Conservation (phyloP, 1,139 yeast species). For the Wickerhamiella pararugosa region DNA sequence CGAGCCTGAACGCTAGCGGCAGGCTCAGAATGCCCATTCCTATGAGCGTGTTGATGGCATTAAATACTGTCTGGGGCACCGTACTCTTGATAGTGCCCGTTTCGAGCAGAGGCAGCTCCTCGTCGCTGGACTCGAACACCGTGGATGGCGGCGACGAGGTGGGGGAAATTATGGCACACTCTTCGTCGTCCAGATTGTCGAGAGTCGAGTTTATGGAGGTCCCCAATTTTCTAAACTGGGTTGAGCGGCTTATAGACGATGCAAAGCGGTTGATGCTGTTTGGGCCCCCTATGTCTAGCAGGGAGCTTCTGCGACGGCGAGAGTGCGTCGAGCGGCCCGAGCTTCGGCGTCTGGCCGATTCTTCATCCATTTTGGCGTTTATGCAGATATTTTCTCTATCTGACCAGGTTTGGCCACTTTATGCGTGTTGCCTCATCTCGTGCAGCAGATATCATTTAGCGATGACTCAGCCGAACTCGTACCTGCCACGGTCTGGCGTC, state of each 20-base stretch:
- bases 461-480: not conserved
- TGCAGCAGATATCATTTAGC: not conserved
- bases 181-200: not conserved
- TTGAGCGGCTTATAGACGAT: slow-evolving; percentile 1
- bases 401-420: no score
- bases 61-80: slow-evolving; percentile 74
- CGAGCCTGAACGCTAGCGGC: slow-evolving; percentile 61
- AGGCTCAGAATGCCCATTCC: slow-evolving; percentile 79
- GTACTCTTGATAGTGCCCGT: slow-evolving; percentile 27
- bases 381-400: no score
- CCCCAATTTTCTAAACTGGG: slow-evolving; percentile 3
- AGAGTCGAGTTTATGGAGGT: not conserved
- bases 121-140: not conserved
- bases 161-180: not conserved
- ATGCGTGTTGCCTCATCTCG: not conserved
- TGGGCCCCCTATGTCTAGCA: slow-evolving; percentile 6
- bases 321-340: no score
- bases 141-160: not conserved
- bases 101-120: not conserved
- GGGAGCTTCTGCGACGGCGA: slow-evolving; percentile 1
- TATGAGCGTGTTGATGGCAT: slow-evolving; percentile 68
- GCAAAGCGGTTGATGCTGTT: slow-evolving; percentile 5
- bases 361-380: no score
- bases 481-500: no score
- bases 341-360: no score